phyloP scores from a whole-genome alignment of 768 basidiomycete genomes.

The Amyloporia xantha region DNA sequence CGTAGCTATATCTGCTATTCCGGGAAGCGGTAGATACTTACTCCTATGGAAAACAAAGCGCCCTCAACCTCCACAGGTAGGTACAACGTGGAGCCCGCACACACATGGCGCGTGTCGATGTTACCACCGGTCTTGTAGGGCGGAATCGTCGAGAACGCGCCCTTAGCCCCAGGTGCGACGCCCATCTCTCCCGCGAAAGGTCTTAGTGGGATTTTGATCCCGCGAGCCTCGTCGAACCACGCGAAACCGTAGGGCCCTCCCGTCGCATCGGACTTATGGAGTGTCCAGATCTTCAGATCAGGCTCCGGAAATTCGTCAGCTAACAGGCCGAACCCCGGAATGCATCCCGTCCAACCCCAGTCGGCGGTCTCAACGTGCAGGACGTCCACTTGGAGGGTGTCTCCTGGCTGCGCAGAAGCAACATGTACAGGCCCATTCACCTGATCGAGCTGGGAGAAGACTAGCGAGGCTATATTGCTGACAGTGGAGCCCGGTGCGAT shows the following conservation, averaged over 20 bases:
- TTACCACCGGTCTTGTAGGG: constrained; percentile 58
- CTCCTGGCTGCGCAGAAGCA: constrained; percentile 44
- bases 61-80: constrained; percentile 55
- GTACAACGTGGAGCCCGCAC: constrained; percentile 48
- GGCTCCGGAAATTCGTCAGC: constrained; percentile 48
- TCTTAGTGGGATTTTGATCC: constrained; percentile 43
- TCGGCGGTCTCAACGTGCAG: constrained; percentile 39
- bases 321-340: constrained; percentile 55
- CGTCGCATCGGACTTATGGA: constrained; percentile 23
- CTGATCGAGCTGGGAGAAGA: constrained; percentile 45
- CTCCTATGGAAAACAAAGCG: constrained; percentile 55
- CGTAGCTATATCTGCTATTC: not conserved
- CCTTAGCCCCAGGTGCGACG: constrained; percentile 42
- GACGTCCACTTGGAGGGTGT: constrained; percentile 55
- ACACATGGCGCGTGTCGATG: constrained; percentile 52
- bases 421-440: constrained; percentile 57
- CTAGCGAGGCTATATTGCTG: constrained; percentile 31
- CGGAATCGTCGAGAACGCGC: constrained; percentile 55
- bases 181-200: constrained; percentile 66
- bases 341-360: constrained; percentile 59
- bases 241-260: constrained; percentile 26
- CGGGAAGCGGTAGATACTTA: too few relatives aligned
- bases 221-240: constrained; percentile 44
- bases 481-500: constrained; percentile 38
- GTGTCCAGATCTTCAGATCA: constrained; percentile 48